Base-by-base conservation (phyloP, 1,139 yeast genomes). In the Eremothecium cymbalariae region DNA sequence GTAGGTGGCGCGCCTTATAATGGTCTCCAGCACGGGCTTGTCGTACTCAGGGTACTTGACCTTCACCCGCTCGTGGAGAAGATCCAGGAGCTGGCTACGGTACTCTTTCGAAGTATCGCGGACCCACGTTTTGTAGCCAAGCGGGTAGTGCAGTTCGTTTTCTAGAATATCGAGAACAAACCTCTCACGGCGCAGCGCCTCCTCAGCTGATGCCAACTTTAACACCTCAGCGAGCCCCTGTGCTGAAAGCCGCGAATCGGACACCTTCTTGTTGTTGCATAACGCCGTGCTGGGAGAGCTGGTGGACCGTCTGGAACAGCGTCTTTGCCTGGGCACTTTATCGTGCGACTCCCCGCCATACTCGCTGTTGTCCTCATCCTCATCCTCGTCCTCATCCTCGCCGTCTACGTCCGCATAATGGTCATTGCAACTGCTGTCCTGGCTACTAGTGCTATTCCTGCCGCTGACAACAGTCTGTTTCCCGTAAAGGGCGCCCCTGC, bases 41-140 rank as follows among this genome's bases (percentile, higher is more conserved):
- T 74, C 65, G 48, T 71, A 74, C 22, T 62, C 70, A 2, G 76
- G 72, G 51, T 73, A 78, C 25, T 65, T 66, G 2, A 53, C 53
- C 15, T 60, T 60, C 2, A 79, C 76, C 35, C 69, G 60, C 3
- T 51, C 48, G 47, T 67, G 62, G 33, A 84, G 62, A 39, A 65
- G 62, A 18, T 68, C 65, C 26, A 83, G 63, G 31, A 78, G 60
- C 13, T 60, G 48, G 16, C 56, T 54, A 32, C 94, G 64, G 41
- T 71, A 70, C 5, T 59, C 60, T 35, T 67, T 69, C 2, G 68
- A 64, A 0, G 93, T 80, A 50, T 79, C 93, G 40, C 94, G 67
- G 26, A 81, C 75, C 94, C 94, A 83, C 0, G 94, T 82, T 50
- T 72, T 73, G 45, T 73, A 69, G 4, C 94, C 94, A 20, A 84